Percentiles rank a stretch among this genome's conserved stretches.
These are phyloP conservation scores for Phaeoacremonium minimum DNA, from an alignment of 2,329 filamentous ascomycete genomes.

Conservation along the genomic window DNA sequence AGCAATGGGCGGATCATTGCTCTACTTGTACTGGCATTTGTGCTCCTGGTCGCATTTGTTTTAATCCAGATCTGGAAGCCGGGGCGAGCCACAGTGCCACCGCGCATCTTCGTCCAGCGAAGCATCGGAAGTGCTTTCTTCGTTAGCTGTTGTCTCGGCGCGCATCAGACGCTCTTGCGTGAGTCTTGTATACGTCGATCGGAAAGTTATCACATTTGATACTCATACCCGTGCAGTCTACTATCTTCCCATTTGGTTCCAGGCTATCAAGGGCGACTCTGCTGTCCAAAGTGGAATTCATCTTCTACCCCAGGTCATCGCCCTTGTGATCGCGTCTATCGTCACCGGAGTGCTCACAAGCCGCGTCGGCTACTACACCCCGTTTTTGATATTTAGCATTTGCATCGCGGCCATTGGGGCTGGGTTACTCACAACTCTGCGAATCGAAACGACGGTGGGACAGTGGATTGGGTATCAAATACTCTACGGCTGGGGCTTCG, in stretches of 20 bases:
- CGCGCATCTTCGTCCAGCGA: constrained; percentile 33
- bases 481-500: constrained; percentile 15
- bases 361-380: constrained; percentile 24
- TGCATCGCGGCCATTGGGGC: constrained; percentile 19
- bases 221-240: constrained; percentile 32
- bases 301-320: constrained; percentile 33
- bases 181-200: too few species aligned
- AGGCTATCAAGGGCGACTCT: constrained; percentile 34
- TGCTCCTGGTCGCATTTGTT: constrained; percentile 36
- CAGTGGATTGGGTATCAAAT: constrained; percentile 16
- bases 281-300: constrained; percentile 35
- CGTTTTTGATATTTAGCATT: constrained; percentile 23
- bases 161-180: not conserved
- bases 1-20: constrained; percentile 33
- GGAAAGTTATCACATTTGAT: constrained; percentile 30
- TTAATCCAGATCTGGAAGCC: constrained; percentile 25
- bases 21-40: constrained; percentile 29
- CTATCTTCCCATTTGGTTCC: constrained; percentile 46
- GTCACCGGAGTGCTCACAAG: constrained; percentile 25
- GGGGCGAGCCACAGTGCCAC: constrained; percentile 31
- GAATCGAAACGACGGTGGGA: constrained; percentile 12
- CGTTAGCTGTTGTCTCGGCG: constrained; percentile 20
- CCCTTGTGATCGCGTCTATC: constrained; percentile 33
- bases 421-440: constrained; percentile 24
- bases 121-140: constrained; percentile 28